Base-by-base conservation (phyloP, 768 basidiomycete species). In the Lactarius trivialis region DNA sequence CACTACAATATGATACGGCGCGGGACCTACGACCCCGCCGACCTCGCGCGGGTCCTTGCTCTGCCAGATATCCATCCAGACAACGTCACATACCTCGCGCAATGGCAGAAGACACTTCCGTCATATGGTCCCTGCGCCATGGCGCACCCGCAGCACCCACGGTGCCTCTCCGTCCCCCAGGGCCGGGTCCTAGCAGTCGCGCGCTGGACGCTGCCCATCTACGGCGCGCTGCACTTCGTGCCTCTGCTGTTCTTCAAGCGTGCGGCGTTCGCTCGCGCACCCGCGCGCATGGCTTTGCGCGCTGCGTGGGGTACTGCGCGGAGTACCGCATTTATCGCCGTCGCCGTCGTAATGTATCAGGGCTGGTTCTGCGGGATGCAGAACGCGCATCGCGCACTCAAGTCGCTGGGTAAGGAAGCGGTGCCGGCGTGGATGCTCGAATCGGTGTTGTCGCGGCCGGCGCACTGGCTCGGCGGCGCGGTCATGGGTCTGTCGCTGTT, bases 181-280 rank as follows among this genome's bases (percentile, higher is more conserved):
- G 81, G 83, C 41, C 85, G 93, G 32, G 89, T 94, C 73, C 80
- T 87, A 67, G 76, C 82, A 19, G 93, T 97, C 7, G 89, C 88
- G 72, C 83, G 82, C 74, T 95, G 82, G 89, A 93, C 90, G 75
- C 72, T 89, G 49, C 88, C 85, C 3, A 83, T 88, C 43, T 98
- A 98, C 68, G 87, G 91, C 24, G 93, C 92, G 0, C 74, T 98
- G 34, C 96, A 98, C 72, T 81, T 97, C 62, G 82, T 97, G 32
- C 95, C 96, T 1, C 80, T 87, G 52, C 75, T 98, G 12, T 76
- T 97, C 5, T 92, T 98, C 73, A 90, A 91, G 68, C 78, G 88
- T 41, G 78, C 80, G 28, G 73, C 77, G 0, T 89, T 96, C 71
- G 69, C 80, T 54, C 77, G 81, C 48, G 82, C 86, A 67, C 94